phyloP scores from a whole-genome alignment of 148 eudicot species.

The Nepenthes mirabilis region DNA sequence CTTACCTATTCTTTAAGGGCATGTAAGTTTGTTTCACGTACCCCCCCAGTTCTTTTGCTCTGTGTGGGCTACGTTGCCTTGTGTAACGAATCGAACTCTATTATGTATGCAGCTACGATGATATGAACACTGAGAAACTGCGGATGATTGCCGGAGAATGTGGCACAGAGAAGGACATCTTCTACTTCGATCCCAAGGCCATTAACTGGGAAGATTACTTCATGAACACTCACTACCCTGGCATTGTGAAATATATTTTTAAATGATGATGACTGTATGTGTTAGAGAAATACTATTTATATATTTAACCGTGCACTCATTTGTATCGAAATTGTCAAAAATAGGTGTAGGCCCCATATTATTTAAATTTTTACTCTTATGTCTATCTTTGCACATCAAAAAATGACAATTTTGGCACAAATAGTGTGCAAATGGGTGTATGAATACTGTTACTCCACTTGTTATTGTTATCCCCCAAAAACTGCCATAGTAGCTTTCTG shows the following conservation, averaged over 20 bases:
- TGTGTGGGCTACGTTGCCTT: not conserved
- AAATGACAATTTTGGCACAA: no score
- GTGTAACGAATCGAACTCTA: not conserved
- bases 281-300: no score
- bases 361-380: no score
- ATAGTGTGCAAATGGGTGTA: no score
- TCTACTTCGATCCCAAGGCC: slow-evolving; percentile 16
- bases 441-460: no score
- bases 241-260: slow-evolving; percentile 16
- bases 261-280: not conserved
- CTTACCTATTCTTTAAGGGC: slow-evolving; percentile 7
- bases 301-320: no score
- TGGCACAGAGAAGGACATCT: slow-evolving; percentile 7
- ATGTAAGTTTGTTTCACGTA: not conserved
- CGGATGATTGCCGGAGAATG: slow-evolving; percentile 6
- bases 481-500: no score
- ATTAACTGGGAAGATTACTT: slow-evolving; percentile 28
- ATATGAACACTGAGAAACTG: slow-evolving; percentile 17
- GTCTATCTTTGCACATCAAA: no score
- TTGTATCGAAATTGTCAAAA: no score
- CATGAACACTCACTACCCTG: slow-evolving; percentile 21
- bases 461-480: no score
- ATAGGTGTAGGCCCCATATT: no score
- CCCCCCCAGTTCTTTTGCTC: not conserved
- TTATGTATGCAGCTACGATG: slow-evolving; percentile 15